Evolutionary conservation across 139 green algal species (phyloP), one percentile per base, ranked within the genome.

Genomic region (Limnomonas spitsbergensis): DNA sequence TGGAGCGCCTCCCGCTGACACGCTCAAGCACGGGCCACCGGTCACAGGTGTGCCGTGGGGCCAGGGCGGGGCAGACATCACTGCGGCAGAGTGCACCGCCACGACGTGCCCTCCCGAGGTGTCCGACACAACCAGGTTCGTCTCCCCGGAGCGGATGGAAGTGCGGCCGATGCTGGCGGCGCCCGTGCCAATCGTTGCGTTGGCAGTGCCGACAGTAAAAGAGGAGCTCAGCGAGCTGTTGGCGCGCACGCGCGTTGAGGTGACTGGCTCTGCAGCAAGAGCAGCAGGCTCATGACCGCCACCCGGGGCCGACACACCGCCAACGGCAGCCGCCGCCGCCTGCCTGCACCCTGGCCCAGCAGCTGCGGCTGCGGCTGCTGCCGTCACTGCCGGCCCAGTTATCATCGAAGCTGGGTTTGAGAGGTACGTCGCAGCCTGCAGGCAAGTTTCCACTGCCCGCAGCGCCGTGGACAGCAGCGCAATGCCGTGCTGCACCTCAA

Each of bases 371-470:
- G 61, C 27, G 9, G 27, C 61, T 39, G 27, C 27, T 39, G 61
- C 61, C 9, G 61, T 7, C 9, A 9, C 70, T 38, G 70, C 39
- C 39, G 70, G 6, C 27, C 3, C 40, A 4, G 27, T 38, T 27
- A 37, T 38, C 39, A 38, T 39, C n/a, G 70, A 14, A 2, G 6
- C 38, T 6, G 70, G 39, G 29, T 35, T 66, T 20, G 70, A 39
- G 6, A 77, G 38, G 40, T 77, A 37, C 26, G 70, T 27, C 26
- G 37, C 70, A 20, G 70, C 79, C 56, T 84, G 82, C 78, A 87
- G 69, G 76, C 82, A 87, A n/a, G 78, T 87, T 71, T 87, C 82
- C 40, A 87, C 82, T 4, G 82, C 82, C 2, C 78, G 32, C 37
- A 87, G 69, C 3, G 82, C 82, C 0, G 82, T 87, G 56, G 68